Evolutionary conservation across 1,284 basidiomycete genomes (phyloP), one percentile per base, ranked within the genome.

Genomic region (Naganishia sp.): DNA sequence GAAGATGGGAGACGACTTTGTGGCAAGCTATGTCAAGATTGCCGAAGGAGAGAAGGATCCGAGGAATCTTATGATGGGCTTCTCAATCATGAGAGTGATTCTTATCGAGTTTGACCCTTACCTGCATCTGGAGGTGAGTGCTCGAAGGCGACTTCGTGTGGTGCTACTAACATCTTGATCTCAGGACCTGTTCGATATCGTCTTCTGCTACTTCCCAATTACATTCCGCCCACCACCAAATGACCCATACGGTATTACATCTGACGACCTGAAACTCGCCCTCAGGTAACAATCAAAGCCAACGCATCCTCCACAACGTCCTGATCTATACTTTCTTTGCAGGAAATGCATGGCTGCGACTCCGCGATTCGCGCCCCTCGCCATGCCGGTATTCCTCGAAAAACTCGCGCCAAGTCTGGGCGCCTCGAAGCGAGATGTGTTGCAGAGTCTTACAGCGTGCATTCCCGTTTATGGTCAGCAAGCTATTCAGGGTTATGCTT

Each of bases 151-250:
- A 67, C 10, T 13, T 13, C 36, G 6, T 36, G 6, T 6, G 13
- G 3, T 39, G 36, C 5, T 28, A 39, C 36, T 50, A 55, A 54
- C 31, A 52, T 55, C 3, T 25, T 21, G 46, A 33, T 36, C 6
- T 3, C 72, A 95, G 92, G 86, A 89, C 66, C 82, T 99, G 67
- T 99, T 96, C 81, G 92, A 99, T 75, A 88, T 98, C 74, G 90
- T 89, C 0, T 99, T 94, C 79, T 99, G 96, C 79, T 99, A 99
- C 80, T 99, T 98, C 80, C 96, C 96, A 0, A 99, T 99, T 71
- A 93, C 93, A 0, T 99, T 97, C 82, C 86, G 90, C 61, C 93
- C 94, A 13, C 93, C 94, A 6, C 90, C 93, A 0, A 90, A 94
- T 72, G 94, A 98, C 75, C 92, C 94, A 3, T 95, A 95, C 77